Evolutionary conservation across 2,329 filamentous ascomycete species (phyloP), one percentile per base, ranked within the genome.

Genomic region (Colletotrichum coccodes): DNA sequence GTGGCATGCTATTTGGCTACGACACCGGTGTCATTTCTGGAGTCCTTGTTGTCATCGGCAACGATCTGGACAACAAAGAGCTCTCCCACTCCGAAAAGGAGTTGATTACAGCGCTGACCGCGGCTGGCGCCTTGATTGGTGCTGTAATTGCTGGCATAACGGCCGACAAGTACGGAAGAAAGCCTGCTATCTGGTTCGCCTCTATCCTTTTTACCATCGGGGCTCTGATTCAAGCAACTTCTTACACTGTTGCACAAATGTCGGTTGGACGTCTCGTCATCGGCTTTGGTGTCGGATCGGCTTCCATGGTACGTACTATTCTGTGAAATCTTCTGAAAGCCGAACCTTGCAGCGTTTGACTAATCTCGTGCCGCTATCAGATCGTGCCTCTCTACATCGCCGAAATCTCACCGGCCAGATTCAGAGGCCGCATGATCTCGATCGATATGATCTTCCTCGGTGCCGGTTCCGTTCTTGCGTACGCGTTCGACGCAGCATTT

Each of bases 21-120:
- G 84, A 86, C 64, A 86, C 83, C 14, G 83, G 83, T 23, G 80
- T 84, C 71, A 86, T 86, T 46, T 84, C 81, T 0, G 83, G 82
- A 0, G 84, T 85, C 11, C 75, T 85, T 0, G 82, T 85, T 34
- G 81, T 78, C 34, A 73, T 84, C 68, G 67, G 79, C 75, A 72
- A 72, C 42, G 79, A 81, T 60, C 80, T 87, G 6, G 80, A 81
- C 7, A 84, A 87, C 64, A 82, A 85, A 70, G 85, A 87, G 71
- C 76, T 87, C 32, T 81, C 87, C 36, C 87, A 86, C 1, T 86
- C 85, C 0, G 79, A 87, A 34, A 59, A 59, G 3, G 18, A 3
- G 11, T 49, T 65, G 18, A 66, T 74, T n/a, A 74, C 73, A 6
- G 60, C 70, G 4, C 38, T 74, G 2, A 73, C 71, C 32, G 71